Conservation (phyloP, 352 stramenopile species). For the Globisporangium mamillatum region DNA sequence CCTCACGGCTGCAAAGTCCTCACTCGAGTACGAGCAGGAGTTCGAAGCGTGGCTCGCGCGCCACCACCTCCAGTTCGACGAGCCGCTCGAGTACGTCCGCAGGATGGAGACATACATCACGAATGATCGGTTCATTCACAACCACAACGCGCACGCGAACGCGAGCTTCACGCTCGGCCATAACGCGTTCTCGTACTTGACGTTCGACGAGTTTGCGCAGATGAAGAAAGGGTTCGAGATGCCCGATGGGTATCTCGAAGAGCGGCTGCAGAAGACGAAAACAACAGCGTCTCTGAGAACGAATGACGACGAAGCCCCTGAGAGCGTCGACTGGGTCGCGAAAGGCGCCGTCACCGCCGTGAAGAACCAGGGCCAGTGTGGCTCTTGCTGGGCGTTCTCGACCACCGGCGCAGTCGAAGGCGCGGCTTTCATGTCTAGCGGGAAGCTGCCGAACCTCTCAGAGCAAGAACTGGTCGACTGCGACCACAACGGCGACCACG, state of each 20-base stretch:
- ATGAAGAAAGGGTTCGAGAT: conserved; percentile 22
- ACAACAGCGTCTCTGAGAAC: background rate
- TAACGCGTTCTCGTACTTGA: conserved; percentile 32
- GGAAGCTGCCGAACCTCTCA: conserved; percentile 74
- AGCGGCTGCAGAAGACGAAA: conserved; percentile 6
- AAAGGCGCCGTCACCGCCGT: conserved; percentile 49
- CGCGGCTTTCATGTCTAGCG: conserved; percentile 78
- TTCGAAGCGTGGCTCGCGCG: conserved; percentile 22
- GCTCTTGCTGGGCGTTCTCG: conserved; percentile 97
- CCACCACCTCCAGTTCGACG: conserved; percentile 12
- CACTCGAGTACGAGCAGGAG: conserved; percentile 25
- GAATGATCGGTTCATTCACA: conserved; percentile 29
- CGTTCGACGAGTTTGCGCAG: conserved; percentile 28
- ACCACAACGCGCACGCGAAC: conserved; percentile 19
- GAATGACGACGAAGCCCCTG: conserved; percentile 3
- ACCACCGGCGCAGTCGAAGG: conserved; percentile 89
- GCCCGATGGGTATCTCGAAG: conserved; percentile 18
- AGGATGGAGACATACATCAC: conserved; percentile 25
- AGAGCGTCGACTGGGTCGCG: conserved; percentile 34
- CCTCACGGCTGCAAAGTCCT: background rate
- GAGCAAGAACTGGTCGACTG: conserved; percentile 94
- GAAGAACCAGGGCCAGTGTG: conserved; percentile 95
- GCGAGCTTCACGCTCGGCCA: conserved; percentile 27
- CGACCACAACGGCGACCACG: conserved; percentile 72
- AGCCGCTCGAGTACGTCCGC: conserved; percentile 23